Evolutionary conservation across 176 grass and related monocot genomes (phyloP), one percentile per base, ranked within the genome.

Genomic region (Eragrostis curvula): DNA sequence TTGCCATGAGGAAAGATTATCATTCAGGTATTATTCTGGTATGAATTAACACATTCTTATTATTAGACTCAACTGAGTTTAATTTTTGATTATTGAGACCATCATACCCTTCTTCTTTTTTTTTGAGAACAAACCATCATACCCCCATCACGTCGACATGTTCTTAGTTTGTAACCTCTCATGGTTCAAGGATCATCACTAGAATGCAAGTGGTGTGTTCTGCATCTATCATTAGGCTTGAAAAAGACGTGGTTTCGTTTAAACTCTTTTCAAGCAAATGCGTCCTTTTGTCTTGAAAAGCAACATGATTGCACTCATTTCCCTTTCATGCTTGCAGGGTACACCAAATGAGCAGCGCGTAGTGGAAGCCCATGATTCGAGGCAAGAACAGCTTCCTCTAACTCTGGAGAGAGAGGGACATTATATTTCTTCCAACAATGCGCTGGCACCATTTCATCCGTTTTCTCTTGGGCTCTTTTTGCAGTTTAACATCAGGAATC

Each of bases 321-420:
- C 50, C 50, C 23, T 59, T 70, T 28, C 50, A 59, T 70, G 66
- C 79, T 70, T 81, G 15, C 66, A 59, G 79, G 66, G 49, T 46
- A 70, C 79, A 70, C 65, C 77, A 70, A 42, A 45, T 56, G 71
- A 67, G 61, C 71, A 68, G 61, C 40, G 42, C 17, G 3, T 45
- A 39, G 81, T 65, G 30, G 81, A 75, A 2, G 59, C 30, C 60
- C 39, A 32, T 68, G 81, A 84, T 76, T 84, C 24, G 36, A 28
- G 72, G 71, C 60, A 76, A 75, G 48, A 14, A 23, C 36, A 75
- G 36, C 61, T 29, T 65, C 74, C 0, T 55, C 20, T 76, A 55
- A 62, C 50, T 56, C 28, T 40, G 28, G n/a, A 47, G 23, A 45
- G 41, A 36, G 32, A 36, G 32, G 8, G 16, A n/a, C 42, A 45